Evolutionary conservation across 2,329 filamentous ascomycete species (phyloP).

Genomic region (Colletotrichum karsti): DNA sequence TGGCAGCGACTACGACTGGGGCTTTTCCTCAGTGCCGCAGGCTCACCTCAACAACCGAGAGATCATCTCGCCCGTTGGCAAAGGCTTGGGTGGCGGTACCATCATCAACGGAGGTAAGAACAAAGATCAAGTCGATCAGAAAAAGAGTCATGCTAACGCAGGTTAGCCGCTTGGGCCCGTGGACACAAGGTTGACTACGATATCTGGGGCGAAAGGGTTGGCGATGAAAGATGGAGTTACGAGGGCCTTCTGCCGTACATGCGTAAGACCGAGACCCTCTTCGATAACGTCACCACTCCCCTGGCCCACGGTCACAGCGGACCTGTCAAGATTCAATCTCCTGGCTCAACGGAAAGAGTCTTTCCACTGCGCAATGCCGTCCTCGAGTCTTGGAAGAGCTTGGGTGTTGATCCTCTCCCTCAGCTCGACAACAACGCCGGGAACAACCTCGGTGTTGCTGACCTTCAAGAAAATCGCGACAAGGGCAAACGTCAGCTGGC

Average conservation of each 20-base stretch:
- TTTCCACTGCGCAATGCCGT: conserved; percentile 47
- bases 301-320: conserved; percentile 48
- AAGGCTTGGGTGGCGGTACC: conserved; percentile 49
- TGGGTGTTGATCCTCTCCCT: conserved; percentile 39
- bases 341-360: conserved; percentile 36
- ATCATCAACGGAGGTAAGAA: conserved; percentile 46
- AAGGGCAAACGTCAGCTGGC: conserved; percentile 34
- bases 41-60: conserved; percentile 33
- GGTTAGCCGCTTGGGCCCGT: conserved; percentile 53
- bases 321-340: conserved; percentile 39
- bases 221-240: conserved; percentile 54
- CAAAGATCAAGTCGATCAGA: too few species aligned
- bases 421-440: conserved; percentile 37
- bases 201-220: conserved; percentile 44
- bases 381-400: conserved; percentile 49
- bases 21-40: conserved; percentile 42
- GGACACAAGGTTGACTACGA: conserved; percentile 54
- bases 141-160: too few species aligned
- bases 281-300: conserved; percentile 36
- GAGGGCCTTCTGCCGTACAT: conserved; percentile 55
- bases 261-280: conserved; percentile 36
- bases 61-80: conserved; percentile 40
- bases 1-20: conserved; percentile 42
- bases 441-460: conserved; percentile 41
- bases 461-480: conserved; percentile 35